phyloP scores from a whole-genome alignment of 768 basidiomycete species.

The Tulasnella sp. region DNA sequence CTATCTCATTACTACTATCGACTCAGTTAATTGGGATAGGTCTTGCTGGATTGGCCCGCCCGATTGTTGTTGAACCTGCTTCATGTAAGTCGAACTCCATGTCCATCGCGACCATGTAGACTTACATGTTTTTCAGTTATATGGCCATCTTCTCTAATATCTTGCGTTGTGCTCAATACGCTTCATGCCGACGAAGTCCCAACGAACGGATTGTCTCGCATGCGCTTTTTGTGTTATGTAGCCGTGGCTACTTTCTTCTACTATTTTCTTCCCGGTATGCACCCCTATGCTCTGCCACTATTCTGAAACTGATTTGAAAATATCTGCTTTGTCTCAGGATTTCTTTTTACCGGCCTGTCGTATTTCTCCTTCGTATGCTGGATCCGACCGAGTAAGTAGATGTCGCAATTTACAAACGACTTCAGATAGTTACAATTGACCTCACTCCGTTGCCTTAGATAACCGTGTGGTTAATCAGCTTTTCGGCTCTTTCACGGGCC shows the following conservation, averaged over 20 bases:
- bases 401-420: no score
- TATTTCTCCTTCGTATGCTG: slow-evolving; percentile 89
- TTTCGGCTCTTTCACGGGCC: slow-evolving; percentile 71
- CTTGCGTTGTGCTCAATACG: slow-evolving; percentile 90
- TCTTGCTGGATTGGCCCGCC: slow-evolving; percentile 75
- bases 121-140: no score
- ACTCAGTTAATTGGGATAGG: slow-evolving; percentile 92
- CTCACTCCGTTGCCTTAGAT: no score
- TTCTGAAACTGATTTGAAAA: no score
- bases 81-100: no score
- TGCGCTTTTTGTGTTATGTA: slow-evolving; percentile 68
- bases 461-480: slow-evolving; percentile 80
- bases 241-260: slow-evolving; percentile 58
- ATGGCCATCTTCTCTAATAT: slow-evolving; percentile 92
- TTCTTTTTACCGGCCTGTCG: slow-evolving; percentile 77
- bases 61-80: slow-evolving; percentile 93
- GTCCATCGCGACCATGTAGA: no score
- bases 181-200: slow-evolving; percentile 82
- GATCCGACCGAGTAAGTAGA: slow-evolving; percentile 56
- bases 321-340: slow-evolving; percentile 62
- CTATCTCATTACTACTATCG: slow-evolving; percentile 66
- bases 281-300: no score
- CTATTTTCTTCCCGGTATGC: slow-evolving; percentile 81
- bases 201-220: slow-evolving; percentile 48
- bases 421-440: no score